Base-by-base conservation (phyloP, 2,329 filamentous ascomycete genomes). In the Penicillium hordei region DNA sequence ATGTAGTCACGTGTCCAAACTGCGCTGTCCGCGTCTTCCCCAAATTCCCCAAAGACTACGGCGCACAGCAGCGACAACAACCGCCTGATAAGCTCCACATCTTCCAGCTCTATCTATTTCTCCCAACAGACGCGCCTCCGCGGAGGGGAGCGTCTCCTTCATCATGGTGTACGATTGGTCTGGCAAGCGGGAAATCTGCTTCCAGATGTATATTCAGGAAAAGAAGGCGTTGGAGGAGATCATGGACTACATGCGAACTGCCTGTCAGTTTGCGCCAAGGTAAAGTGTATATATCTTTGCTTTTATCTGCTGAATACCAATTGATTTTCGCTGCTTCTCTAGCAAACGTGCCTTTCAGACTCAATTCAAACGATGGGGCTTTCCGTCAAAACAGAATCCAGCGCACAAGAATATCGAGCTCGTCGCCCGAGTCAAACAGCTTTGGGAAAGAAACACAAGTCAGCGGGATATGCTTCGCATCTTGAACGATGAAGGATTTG, bases 291-390 rank as follows among this genome's bases (percentile, higher is more conserved):
- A 17, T 43, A 17, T 49, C 45, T 48, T 33, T 38, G 38, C 46
- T 52, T 46, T 36, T 27, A 36, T 57, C 31, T 53, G 42, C 49
- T 19, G 49, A 31, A 33, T 25, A 44, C 23, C 6, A 52, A 46
- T 33, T 56, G 21, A 57, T 36, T 39, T 12, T 27, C 13, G 17
- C 40, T 27, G 42, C 15, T 23, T 23, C 23, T 60, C 43, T 54
- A 74, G 89, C 72, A 91, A 90, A 78, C 86, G 89, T 59, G 87
- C 88, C 43, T 91, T 88, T 60, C 89, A 91, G 72, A 86, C 82
- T 4, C 88, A 91, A 65, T 90, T 92, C 75, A 88, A 86, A 69
- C 81, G 85, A 71, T 94, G 91, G 91, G 83, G 85, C 8, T 93
- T 94, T 65, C 89, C 90, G 15, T 84, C 82, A 57, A 91, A 91